These are phyloP conservation scores for Penicillium taxi DNA, from an alignment of 495 filamentous ascomycete genomes.

Conservation along the genomic window DNA sequence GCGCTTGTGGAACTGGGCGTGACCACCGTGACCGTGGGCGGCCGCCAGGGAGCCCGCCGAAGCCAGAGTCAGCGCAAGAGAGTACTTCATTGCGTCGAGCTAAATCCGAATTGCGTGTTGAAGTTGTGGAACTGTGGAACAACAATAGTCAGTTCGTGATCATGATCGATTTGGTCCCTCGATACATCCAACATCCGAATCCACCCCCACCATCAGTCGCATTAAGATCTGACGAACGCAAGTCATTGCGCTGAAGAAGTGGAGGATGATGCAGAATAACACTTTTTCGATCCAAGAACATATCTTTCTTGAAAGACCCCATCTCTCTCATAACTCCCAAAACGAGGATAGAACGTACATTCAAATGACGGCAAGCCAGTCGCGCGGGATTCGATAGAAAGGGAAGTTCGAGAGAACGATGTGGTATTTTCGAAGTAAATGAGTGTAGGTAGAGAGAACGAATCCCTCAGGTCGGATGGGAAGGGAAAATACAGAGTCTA, in stretches of 20 bases:
- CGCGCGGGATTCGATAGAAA: conserved; percentile 24
- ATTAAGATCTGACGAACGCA: no score
- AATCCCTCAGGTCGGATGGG: conserved; percentile 41
- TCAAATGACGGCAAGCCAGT: conserved; percentile 27
- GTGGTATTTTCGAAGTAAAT: conserved; percentile 27
- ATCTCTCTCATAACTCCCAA: no score
- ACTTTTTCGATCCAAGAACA: no score
- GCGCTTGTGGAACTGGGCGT: conserved; percentile 38
- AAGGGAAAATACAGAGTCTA: conserved; percentile 29
- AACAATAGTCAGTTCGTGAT: background rate
- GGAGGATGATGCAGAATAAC: no score
- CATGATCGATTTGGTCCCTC: no score
- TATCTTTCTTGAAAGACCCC: no score
- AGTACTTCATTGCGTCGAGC: conserved; percentile 36
- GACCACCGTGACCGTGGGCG: conserved; percentile 36
- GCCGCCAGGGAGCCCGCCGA: conserved; percentile 40
- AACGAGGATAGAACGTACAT: conserved; percentile 23
- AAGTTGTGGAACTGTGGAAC: conserved; percentile 6
- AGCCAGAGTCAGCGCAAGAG: conserved; percentile 36
- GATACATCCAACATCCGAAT: no score
- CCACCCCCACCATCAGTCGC: no score
- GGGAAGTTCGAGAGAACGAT: conserved; percentile 21
- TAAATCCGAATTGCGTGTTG: conserved; percentile 4
- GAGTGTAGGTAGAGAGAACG: conserved; percentile 40
- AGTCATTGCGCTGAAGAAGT: no score